Conservation (phyloP, 148 eudicot genomes). For the Dianthus caryophyllus region DNA sequence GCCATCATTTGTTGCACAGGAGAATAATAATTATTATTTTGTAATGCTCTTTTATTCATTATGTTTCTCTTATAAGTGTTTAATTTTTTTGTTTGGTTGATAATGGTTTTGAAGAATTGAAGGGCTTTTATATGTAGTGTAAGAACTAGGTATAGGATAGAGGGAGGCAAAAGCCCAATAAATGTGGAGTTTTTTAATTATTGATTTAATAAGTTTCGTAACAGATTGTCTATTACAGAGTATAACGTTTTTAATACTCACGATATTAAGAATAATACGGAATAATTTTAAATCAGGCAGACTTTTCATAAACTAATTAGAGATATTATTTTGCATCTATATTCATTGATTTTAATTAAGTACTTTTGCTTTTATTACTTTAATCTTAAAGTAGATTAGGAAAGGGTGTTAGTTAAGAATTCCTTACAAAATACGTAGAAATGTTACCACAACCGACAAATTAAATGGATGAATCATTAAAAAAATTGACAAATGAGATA, state of each 20-base stretch:
- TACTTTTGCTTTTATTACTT: slow-evolving; percentile 64
- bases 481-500: not conserved
- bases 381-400: slow-evolving; percentile 45
- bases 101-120: slow-evolving; percentile 16
- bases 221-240: no score
- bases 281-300: no score
- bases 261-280: no score
- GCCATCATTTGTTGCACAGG: slow-evolving; percentile 74
- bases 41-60: slow-evolving; percentile 63
- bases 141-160: slow-evolving; percentile 19
- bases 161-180: slow-evolving; percentile 30
- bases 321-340: no score
- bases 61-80: not conserved
- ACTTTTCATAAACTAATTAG: no score
- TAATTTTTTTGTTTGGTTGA: not conserved
- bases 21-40: slow-evolving; percentile 42
- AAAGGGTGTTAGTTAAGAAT: slow-evolving; percentile 30
- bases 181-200: slow-evolving; percentile 24
- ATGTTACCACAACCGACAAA: slow-evolving; percentile 14
- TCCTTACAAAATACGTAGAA: slow-evolving; percentile 34
- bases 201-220: no score
- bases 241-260: no score
- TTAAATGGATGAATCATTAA: not conserved
- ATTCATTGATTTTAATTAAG: slow-evolving; percentile 3
- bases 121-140: slow-evolving; percentile 34